Percentiles rank a stretch among this genome's conserved stretches.
Conservation (phyloP, 306 rosid species). For the Purshia tridentata region DNA sequence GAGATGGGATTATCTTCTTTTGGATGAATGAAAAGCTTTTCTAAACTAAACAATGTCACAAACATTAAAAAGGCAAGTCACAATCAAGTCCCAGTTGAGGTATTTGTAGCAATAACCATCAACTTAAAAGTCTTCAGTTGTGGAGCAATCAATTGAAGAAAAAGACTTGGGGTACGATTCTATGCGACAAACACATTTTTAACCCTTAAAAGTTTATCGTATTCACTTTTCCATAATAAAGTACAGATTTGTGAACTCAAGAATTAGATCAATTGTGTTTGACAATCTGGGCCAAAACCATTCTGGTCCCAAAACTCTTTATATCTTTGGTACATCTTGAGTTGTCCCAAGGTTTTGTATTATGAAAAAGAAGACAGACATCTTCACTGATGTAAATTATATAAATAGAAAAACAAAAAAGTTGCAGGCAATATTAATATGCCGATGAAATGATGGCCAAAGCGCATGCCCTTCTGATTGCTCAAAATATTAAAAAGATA, state of each 20-base stretch:
- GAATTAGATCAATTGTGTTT: neutral
- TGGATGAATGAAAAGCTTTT: neutral
- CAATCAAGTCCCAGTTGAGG: neutral
- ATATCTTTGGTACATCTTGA: neutral
- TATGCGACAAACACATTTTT: too few species aligned
- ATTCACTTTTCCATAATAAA: too few species aligned
- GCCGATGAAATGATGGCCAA: conserved; percentile 8
- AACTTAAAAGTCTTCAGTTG: neutral
- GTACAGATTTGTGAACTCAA: too few species aligned
- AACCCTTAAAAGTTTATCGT: too few species aligned
- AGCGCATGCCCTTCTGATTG: conserved; percentile 18
- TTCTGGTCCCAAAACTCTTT: neutral
- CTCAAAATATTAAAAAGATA: conserved; percentile 19
- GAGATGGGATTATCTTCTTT: neutral
- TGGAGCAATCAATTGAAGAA: neutral
- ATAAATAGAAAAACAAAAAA: neutral
- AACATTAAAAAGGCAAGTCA: neutral
- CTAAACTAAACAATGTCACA: neutral
- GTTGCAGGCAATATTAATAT: neutral
- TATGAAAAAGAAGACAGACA: neutral
- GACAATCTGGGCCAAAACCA: neutral
- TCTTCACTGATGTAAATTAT: neutral
- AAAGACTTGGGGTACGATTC: neutral
- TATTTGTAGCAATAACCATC: neutral
- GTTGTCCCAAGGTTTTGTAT: neutral